Percentiles rank a stretch among this genome's conserved stretches.
These are phyloP conservation scores for Helicocarpus griseus DNA, from an alignment of 2,329 filamentous ascomycete species.

Conservation along the genomic window DNA sequence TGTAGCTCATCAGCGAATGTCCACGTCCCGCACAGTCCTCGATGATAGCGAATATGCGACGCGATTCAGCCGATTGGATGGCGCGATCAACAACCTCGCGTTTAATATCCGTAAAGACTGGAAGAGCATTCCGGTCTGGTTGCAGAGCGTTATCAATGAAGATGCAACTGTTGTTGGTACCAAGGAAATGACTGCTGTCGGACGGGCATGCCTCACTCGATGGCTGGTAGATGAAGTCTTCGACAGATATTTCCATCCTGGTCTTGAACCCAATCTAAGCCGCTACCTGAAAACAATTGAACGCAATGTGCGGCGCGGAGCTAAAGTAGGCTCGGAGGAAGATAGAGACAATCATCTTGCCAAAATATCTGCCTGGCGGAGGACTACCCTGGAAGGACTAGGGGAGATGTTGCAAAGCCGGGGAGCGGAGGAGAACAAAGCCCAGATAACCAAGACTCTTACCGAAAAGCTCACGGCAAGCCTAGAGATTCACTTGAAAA, in stretches of 20 bases:
- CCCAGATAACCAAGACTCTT: slow-evolving; percentile 59
- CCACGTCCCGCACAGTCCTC: slow-evolving; percentile 83
- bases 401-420: slow-evolving; percentile 57
- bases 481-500: slow-evolving; percentile 63
- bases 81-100: slow-evolving; percentile 85
- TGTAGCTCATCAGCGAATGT: slow-evolving; percentile 91
- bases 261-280: slow-evolving; percentile 67
- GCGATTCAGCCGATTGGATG: slow-evolving; percentile 82
- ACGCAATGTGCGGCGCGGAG: slow-evolving; percentile 70
- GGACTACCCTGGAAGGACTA: slow-evolving; percentile 88
- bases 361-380: slow-evolving; percentile 85
- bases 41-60: slow-evolving; percentile 92
- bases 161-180: slow-evolving; percentile 80
- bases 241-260: slow-evolving; percentile 84
- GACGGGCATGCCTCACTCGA: slow-evolving; percentile 74
- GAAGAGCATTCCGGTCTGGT: slow-evolving; percentile 70
- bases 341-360: slow-evolving; percentile 80
- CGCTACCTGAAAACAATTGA: slow-evolving; percentile 76
- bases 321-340: slow-evolving; percentile 65
- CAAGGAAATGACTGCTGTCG: slow-evolving; percentile 96
- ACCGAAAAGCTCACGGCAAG: slow-evolving; percentile 59
- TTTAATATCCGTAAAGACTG: slow-evolving; percentile 97
- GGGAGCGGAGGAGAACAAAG: slow-evolving; percentile 56
- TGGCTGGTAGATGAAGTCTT: slow-evolving; percentile 92
- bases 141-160: slow-evolving; percentile 68